Evolutionary conservation across 2,329 filamentous ascomycete species (phyloP).

Genomic region (Penicillium crustosum): DNA sequence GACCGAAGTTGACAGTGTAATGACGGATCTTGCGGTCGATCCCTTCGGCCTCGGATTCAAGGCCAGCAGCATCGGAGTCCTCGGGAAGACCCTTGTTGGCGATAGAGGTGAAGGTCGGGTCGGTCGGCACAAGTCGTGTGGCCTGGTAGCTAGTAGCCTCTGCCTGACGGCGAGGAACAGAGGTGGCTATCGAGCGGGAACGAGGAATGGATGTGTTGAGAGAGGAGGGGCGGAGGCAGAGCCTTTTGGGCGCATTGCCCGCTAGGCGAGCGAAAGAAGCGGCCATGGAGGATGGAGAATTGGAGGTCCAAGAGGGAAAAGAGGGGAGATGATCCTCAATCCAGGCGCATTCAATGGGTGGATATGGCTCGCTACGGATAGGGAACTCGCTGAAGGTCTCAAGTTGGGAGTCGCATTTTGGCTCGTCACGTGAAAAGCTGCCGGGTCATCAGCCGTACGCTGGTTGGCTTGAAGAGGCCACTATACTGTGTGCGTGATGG

Average conservation of each 20-base stretch:
- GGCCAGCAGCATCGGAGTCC: conserved; percentile 42
- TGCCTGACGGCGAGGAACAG: conserved; percentile 55
- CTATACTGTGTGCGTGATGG: conserved; percentile 20
- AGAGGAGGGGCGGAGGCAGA: conserved; percentile 55
- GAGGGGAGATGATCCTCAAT: conserved; percentile 35
- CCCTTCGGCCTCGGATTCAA: conserved; percentile 47
- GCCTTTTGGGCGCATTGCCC: conserved; percentile 59
- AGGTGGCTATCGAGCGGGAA: conserved; percentile 57
- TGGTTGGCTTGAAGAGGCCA: conserved; percentile 30
- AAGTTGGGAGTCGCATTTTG: conserved; percentile 38
- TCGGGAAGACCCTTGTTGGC: conserved; percentile 44
- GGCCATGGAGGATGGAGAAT: conserved; percentile 52
- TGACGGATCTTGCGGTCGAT: conserved; percentile 83
- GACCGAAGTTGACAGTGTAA: conserved; percentile 99
- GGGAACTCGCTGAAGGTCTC: conserved; percentile 30
- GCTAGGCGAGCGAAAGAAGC: conserved; percentile 61
- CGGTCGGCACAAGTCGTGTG: conserved; percentile 58
- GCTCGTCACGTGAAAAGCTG: conserved; percentile 37
- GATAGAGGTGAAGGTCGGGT: conserved; percentile 54
- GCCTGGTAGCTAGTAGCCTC: conserved; percentile 50
- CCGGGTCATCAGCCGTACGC: conserved; percentile 36
- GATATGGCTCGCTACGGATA: conserved; percentile 32
- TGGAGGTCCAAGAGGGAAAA: conserved; percentile 22
- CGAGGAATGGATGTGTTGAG: conserved; percentile 44
- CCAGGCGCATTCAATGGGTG: conserved; percentile 40